These are phyloP conservation scores for Rostrohypoxylon terebratum DNA, from an alignment of 495 filamentous ascomycete genomes.

Conservation along the genomic window DNA sequence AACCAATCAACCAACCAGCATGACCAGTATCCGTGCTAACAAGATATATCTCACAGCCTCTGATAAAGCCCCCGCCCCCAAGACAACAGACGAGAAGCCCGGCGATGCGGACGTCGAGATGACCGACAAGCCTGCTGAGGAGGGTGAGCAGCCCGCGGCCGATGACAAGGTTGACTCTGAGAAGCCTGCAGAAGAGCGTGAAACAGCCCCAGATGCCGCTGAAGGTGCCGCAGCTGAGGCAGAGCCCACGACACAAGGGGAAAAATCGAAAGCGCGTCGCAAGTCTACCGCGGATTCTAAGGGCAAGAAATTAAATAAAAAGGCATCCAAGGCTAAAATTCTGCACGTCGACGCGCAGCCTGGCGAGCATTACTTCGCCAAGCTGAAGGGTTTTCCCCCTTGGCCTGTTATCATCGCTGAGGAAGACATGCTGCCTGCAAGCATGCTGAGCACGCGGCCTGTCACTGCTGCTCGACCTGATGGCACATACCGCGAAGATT, in stretches of 20 bases:
- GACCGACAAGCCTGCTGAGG: constrained; percentile 33
- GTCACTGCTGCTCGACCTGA: constrained; percentile 83
- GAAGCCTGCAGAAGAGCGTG: constrained; percentile 41
- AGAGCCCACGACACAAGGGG: constrained; percentile 45
- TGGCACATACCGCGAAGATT: constrained; percentile 85
- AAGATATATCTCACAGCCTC: constrained; percentile 16
- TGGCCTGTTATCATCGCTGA: constrained; percentile 94
- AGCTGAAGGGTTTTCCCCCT: constrained; percentile 87
- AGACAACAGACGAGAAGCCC: constrained; percentile 34
- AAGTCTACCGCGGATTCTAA: constrained; percentile 80
- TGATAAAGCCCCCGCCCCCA: constrained; percentile 30
- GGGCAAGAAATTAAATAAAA: constrained; percentile 83
- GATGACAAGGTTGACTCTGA: constrained; percentile 47
- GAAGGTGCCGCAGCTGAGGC: constrained; percentile 38
- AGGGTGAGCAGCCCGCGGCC: constrained; percentile 28
- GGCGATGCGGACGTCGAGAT: constrained; percentile 51
- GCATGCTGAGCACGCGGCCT: constrained; percentile 76
- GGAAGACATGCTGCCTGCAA: constrained; percentile 86
- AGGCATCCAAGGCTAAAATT: constrained; percentile 78
- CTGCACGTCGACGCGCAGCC: constrained; percentile 81
- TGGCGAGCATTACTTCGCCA: constrained; percentile 86
- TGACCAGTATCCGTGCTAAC: constrained; percentile 16
- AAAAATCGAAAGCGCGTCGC: constrained; percentile 64
- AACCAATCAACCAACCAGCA: neutral
- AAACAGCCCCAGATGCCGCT: constrained; percentile 38